Conservation (phyloP, 257 asterid genomes). For the Dorcoceras hygrometricum region DNA sequence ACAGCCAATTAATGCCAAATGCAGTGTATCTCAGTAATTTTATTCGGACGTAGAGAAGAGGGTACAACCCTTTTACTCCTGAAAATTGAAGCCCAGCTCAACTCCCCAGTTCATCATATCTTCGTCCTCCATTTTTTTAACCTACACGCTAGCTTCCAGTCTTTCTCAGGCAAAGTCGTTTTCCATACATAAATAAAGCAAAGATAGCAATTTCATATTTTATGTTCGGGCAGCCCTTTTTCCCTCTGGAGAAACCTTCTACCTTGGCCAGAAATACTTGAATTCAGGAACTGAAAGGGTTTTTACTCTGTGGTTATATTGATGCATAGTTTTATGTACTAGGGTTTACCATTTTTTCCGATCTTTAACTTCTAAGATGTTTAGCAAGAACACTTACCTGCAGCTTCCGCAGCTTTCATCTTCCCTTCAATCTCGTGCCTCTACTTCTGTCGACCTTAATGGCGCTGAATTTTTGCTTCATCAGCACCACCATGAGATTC, state of each 20-base stretch:
- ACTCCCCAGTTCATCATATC: conserved; percentile 27
- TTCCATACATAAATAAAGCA: conserved; percentile 22
- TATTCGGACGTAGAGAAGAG: not conserved
- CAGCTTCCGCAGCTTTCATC: conserved; percentile 35
- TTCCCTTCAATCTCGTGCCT: conserved; percentile 24
- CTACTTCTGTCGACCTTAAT: conserved; percentile 32
- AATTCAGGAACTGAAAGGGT: not conserved
- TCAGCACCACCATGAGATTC: conserved; percentile 32
- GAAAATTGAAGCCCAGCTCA: conserved; percentile 12
- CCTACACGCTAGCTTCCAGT: conserved; percentile 21
- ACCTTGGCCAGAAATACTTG: not conserved
- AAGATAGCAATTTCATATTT: conserved; percentile 12
- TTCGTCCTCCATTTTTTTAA: conserved; percentile 21
- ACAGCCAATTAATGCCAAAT: not conserved
- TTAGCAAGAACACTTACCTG: conserved; percentile 42
- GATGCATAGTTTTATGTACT: conserved; percentile 2
- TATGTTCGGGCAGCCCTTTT: conserved; percentile 8
- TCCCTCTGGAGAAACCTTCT: conserved; percentile 23
- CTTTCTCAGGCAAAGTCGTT: conserved; percentile 27
- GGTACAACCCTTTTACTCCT: conserved; percentile 3
- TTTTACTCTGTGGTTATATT: not conserved
- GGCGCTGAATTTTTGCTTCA: conserved; percentile 40
- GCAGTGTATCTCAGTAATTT: not conserved
- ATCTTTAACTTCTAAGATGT: conserved; percentile 33
- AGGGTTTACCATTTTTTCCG: conserved; percentile 18